Evolutionary conservation across 805 yeast species (phyloP).

Genomic region (Soucietia sequanensis): DNA sequence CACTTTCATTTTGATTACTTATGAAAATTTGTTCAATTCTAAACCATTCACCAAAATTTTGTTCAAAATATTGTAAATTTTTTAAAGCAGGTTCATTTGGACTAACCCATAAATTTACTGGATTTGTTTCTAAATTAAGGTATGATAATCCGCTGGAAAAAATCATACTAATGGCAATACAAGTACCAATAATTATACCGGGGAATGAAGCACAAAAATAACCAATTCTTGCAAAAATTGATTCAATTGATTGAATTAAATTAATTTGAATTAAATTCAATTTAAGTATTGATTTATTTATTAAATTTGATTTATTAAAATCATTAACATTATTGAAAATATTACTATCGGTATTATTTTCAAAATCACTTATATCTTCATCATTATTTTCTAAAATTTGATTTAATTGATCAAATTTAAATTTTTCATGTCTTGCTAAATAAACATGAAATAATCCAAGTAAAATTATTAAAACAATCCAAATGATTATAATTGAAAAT

Average conservation of each 20-base stretch:
- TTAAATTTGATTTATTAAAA: neutral
- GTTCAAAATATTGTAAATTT: constrained; percentile 70
- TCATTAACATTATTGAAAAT: neutral
- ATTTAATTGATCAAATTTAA: constrained; percentile 1
- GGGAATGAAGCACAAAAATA: constrained; percentile 63
- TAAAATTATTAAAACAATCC: constrained; percentile 35
- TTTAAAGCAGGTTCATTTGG: constrained; percentile 65
- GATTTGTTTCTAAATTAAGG: constrained; percentile 69
- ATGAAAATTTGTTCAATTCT: constrained; percentile 82
- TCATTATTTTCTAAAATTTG: constrained; percentile 8
- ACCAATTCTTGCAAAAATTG: constrained; percentile 51
- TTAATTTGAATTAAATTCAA: constrained; percentile 1
- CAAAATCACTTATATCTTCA: constrained; percentile 11
- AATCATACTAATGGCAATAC: constrained; percentile 34
- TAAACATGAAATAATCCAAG: constrained; percentile 43
- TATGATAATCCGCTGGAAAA: constrained; percentile 52
- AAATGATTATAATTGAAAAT: constrained; percentile 54
- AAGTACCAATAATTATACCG: constrained; percentile 19
- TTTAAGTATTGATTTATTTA: neutral
- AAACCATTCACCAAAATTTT: constrained; percentile 87
- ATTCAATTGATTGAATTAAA: constrained; percentile 14
- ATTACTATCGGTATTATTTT: neutral
- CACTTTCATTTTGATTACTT: constrained; percentile 52
- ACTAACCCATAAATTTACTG: constrained; percentile 88
- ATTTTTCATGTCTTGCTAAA: constrained; percentile 17